These are phyloP conservation scores for Candida loeiensis DNA, from an alignment of 805 yeast species.

Conservation along the genomic window DNA sequence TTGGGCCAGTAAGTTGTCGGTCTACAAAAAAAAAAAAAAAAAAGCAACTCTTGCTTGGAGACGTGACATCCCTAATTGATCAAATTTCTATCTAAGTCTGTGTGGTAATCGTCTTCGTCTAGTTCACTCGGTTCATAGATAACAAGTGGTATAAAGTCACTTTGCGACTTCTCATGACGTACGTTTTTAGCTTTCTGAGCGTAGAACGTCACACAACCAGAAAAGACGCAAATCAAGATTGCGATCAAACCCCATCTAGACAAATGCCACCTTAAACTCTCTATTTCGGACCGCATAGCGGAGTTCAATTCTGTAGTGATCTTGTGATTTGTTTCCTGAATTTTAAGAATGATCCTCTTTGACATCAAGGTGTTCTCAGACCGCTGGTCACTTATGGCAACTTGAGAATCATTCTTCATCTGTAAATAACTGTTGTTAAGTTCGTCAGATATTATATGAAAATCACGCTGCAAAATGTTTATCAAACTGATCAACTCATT, in stretches of 20 bases:
- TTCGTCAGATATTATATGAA: slow-evolving; percentile 72
- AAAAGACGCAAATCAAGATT: slow-evolving; percentile 60
- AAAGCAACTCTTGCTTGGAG: no score
- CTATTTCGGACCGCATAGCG: slow-evolving; percentile 82
- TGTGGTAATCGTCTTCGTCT: slow-evolving; percentile 52
- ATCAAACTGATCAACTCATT: slow-evolving; percentile 64
- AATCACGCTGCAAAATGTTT: slow-evolving; percentile 67
- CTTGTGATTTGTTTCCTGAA: slow-evolving; percentile 81
- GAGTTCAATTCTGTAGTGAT: slow-evolving; percentile 79
- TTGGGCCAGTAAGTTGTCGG: not conserved
- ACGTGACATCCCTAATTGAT: no score
- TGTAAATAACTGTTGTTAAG: slow-evolving; percentile 57
- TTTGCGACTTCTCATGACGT: slow-evolving; percentile 21
- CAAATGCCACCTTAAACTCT: slow-evolving; percentile 87
- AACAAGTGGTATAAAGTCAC: slow-evolving; percentile 42
- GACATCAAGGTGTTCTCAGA: slow-evolving; percentile 78
- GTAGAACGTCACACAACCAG: slow-evolving; percentile 50
- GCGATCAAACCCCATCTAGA: slow-evolving; percentile 85
- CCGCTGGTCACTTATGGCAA: slow-evolving; percentile 81
- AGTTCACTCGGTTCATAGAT: slow-evolving; percentile 47
- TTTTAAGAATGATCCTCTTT: slow-evolving; percentile 59
- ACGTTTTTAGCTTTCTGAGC: slow-evolving; percentile 32
- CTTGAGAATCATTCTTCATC: slow-evolving; percentile 70
- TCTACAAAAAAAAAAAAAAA: not conserved
- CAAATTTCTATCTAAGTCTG: slow-evolving; percentile 45